Conservation (phyloP, 805 yeast genomes). For the Candida nanaspora region DNA sequence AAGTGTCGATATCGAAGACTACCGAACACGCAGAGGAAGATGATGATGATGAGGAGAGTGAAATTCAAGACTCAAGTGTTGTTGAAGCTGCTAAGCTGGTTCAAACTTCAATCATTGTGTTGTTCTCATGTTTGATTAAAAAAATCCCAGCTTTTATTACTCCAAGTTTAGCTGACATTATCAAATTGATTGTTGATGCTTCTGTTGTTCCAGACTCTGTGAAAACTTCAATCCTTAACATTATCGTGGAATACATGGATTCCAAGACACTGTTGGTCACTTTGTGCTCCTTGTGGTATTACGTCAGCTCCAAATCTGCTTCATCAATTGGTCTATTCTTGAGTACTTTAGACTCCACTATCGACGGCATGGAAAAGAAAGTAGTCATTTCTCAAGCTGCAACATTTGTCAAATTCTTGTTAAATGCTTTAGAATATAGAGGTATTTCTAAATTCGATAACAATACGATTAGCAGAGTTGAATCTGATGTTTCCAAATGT, state of each 20-base stretch:
- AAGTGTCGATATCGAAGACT: constrained; percentile 14
- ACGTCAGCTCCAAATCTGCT: constrained; percentile 27
- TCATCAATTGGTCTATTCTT: constrained; percentile 62
- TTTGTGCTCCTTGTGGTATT: constrained; percentile 57
- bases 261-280: constrained; percentile 53
- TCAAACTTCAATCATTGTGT: constrained; percentile 64
- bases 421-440: constrained; percentile 68
- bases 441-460: constrained; percentile 50
- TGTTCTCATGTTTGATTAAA: constrained; percentile 69
- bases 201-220: constrained; percentile 50
- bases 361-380: constrained; percentile 66
- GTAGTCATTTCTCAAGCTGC: constrained; percentile 67
- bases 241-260: constrained; percentile 63
- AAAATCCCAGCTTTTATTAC: constrained; percentile 81
- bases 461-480: constrained; percentile 76
- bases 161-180: constrained; percentile 57
- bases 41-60: constrained; percentile 19
- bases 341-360: constrained; percentile 55
- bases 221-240: constrained; percentile 54
- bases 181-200: constrained; percentile 51
- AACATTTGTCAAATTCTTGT: constrained; percentile 58
- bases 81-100: constrained; percentile 32
- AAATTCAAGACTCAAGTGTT: constrained; percentile 7
- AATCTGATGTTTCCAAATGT: constrained; percentile 64
- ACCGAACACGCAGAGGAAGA: constrained; percentile 21